phyloP scores from a whole-genome alignment of 345 rosid genomes.

The Citrus medica region DNA sequence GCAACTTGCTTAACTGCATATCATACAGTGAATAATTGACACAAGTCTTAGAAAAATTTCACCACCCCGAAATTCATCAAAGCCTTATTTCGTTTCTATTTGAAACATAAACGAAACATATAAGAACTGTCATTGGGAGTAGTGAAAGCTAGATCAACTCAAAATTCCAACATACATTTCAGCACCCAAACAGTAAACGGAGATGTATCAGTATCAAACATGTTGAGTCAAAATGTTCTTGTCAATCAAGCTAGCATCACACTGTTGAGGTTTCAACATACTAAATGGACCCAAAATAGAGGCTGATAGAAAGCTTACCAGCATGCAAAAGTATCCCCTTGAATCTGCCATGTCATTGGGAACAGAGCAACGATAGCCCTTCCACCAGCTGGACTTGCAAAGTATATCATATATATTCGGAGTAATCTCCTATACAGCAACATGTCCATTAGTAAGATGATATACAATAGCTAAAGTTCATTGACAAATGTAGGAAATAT shows the following conservation, averaged over 20 bases:
- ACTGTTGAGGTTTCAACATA: background rate
- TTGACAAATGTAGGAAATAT: background rate
- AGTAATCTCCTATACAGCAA: conserved; percentile 71
- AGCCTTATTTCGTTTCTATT: background rate
- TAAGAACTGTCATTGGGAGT: background rate
- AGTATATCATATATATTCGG: conserved; percentile 61
- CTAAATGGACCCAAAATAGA: background rate
- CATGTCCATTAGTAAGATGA: background rate
- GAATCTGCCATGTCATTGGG: conserved; percentile 36
- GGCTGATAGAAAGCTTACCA: conserved; percentile 36
- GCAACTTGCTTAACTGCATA: conserved; percentile 79
- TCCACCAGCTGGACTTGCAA: conserved; percentile 81
- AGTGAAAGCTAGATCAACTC: background rate
- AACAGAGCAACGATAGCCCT: conserved; percentile 67
- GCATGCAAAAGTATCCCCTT: conserved; percentile 78
- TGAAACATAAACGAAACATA: background rate
- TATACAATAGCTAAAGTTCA: background rate
- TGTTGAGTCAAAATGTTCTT: background rate
- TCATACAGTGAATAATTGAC: background rate
- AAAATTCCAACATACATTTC: background rate
- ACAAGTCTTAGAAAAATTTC: background rate
- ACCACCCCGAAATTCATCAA: background rate
- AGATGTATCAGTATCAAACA: background rate
- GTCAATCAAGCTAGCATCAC: background rate
- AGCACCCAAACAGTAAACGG: background rate